A percentile compares a stretch with the other conserved stretches of the same genome.
Evolutionary conservation across 2,329 filamentous ascomycete genomes (phyloP).

Genomic region (Fusarium musae): DNA sequence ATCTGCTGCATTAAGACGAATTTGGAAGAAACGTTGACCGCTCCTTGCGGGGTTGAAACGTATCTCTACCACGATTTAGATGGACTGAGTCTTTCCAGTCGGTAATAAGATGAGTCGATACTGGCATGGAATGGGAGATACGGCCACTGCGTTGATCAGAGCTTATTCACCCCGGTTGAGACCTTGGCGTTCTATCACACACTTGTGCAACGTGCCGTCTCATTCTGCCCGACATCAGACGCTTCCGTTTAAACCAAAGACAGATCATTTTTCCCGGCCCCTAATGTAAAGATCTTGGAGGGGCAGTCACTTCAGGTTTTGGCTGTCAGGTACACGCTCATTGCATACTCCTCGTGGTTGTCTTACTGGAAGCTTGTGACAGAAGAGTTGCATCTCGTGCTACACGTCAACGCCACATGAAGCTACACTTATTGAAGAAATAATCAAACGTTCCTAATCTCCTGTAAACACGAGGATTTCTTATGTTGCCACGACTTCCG

Average conservation of each 20-base stretch:
- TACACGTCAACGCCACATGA: no score
- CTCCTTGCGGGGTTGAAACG: not conserved
- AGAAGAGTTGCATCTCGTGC: no score
- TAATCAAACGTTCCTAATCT: fast-evolving
- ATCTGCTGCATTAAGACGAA: not conserved
- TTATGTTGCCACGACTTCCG: fast-evolving
- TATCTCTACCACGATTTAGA: not conserved
- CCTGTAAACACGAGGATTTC: no score
- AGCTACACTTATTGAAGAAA: no score
- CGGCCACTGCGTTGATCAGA: fast-evolving
- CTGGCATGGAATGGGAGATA: fast-evolving
- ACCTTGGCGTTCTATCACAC: fast-evolving
- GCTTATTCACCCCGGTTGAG: not conserved
- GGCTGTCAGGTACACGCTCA: fast-evolving
- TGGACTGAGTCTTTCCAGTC: no score
- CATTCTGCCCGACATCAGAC: no score
- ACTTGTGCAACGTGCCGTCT: fast-evolving
- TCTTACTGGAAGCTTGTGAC: no score
- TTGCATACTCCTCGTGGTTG: no score
- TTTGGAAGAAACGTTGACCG: not conserved
- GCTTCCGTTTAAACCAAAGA: not conserved
- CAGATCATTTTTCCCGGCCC: fast-evolving
- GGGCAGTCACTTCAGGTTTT: not conserved
- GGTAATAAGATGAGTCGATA: not conserved
- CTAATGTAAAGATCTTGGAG: not conserved